These are phyloP conservation scores for Cystobasidium onofrii DNA, from an alignment of 768 basidiomycete species.

Conservation along the genomic window DNA sequence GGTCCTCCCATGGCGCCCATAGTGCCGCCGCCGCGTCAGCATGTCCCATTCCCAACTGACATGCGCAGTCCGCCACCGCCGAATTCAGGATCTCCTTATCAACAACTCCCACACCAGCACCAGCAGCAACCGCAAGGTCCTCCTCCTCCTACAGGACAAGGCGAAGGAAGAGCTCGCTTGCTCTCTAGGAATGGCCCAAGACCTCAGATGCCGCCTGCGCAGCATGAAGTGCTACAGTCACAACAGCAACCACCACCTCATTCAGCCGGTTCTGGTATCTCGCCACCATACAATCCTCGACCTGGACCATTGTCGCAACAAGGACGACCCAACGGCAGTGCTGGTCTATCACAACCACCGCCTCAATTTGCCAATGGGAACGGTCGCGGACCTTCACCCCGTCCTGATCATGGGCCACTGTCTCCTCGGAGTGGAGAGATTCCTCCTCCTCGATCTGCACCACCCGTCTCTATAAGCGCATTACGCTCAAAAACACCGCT, in stretches of 20 bases:
- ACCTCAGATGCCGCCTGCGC: not conserved
- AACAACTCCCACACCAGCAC: not conserved
- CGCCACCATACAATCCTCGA: not conserved
- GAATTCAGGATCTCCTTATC: not conserved
- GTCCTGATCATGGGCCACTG: not conserved
- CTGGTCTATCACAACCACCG: not conserved
- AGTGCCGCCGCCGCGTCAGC: not conserved
- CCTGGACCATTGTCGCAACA: constrained; percentile 4
- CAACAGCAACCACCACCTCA: not conserved
- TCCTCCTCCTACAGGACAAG: not conserved
- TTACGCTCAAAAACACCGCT: not conserved
- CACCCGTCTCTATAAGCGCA: not conserved
- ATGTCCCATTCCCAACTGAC: not conserved
- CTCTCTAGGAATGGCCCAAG: constrained; percentile 7
- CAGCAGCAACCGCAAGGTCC: constrained; percentile 15
- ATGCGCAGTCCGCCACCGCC: not conserved
- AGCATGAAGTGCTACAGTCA: not conserved
- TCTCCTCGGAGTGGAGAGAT: not conserved
- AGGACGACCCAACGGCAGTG: not conserved
- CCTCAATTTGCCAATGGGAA: constrained; percentile 2
- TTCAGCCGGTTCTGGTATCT: not conserved
- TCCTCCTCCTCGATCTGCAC: constrained; percentile 12
- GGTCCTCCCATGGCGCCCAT: not conserved
- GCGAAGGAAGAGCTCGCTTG: not conserved
- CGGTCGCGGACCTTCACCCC: not conserved